A percentile compares a stretch with the other conserved stretches of the same genome.
Evolutionary conservation across 129 eudicot genomes (phyloP).

Genomic region (Chrysanthemum makinoi): DNA sequence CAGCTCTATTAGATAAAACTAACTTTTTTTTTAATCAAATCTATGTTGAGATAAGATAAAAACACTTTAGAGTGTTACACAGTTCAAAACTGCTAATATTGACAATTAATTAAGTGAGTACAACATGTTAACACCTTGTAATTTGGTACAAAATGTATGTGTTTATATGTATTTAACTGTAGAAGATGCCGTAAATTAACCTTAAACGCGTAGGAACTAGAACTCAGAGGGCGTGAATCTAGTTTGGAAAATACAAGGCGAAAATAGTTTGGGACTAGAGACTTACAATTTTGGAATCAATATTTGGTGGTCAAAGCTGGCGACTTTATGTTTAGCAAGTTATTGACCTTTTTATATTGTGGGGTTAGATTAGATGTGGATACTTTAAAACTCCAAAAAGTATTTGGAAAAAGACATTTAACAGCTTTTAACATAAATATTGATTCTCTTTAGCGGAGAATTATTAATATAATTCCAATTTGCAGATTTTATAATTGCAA

Average conservation of each 20-base stretch:
- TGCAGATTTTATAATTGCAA: constrained; percentile 1
- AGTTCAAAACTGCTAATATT: too few relatives aligned
- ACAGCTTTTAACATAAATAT: constrained; percentile 6
- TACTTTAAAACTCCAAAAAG: not conserved
- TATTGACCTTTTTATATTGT: not conserved
- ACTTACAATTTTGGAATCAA: not conserved
- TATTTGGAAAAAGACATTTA: constrained; percentile 4
- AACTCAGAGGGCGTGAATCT: not conserved
- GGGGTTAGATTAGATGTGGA: not conserved
- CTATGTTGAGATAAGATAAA: not conserved
- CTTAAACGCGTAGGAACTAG: not conserved
- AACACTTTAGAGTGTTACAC: too few relatives aligned
- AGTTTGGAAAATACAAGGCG: too few relatives aligned
- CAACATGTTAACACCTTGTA: too few relatives aligned
- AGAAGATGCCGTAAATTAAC: not conserved
- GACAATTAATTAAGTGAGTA: too few relatives aligned
- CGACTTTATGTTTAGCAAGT: not conserved
- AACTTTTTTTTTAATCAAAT: not conserved
- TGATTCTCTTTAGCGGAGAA: too few relatives aligned
- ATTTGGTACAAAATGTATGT: too few relatives aligned
- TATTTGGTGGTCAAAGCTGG: constrained; percentile 19
- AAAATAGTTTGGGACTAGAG: not conserved
- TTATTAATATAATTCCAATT: not conserved
- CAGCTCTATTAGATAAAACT: not conserved
- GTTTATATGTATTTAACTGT: too few relatives aligned